Evolutionary conservation across 2,329 filamentous ascomycete species (phyloP).

Genomic region (Ophiostoma piceae): DNA sequence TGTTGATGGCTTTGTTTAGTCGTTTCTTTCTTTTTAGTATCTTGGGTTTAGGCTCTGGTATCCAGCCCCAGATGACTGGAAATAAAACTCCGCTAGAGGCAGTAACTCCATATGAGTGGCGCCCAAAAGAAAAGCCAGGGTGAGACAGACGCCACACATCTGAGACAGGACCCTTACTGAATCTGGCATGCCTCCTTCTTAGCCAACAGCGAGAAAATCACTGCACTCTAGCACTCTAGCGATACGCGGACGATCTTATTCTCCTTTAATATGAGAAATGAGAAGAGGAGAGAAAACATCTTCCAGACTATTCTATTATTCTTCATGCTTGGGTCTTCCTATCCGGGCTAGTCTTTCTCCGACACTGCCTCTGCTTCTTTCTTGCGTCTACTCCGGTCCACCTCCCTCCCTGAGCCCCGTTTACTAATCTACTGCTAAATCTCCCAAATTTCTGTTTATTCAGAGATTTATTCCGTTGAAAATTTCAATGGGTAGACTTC

Average conservation of each 20-base stretch:
- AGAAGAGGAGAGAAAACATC: not conserved
- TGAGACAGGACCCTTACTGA: constrained; percentile 8
- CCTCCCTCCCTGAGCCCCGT: not conserved
- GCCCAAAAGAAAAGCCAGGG: not conserved
- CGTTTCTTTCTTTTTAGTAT: not conserved
- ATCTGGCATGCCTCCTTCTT: not conserved
- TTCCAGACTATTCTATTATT: not conserved
- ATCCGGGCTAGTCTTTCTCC: not conserved
- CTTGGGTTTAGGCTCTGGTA: not conserved
- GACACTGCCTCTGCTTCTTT: not conserved
- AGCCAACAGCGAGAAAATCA: not conserved
- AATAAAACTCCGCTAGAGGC: not conserved
- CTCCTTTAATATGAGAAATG: not conserved
- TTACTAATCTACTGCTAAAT: not conserved
- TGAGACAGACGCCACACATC: not conserved
- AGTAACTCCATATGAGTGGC: not conserved
- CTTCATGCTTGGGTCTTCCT: not conserved
- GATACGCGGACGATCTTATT: not conserved
- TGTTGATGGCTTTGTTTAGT: not conserved
- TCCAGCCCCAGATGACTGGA: not conserved
- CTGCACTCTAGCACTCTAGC: not conserved
- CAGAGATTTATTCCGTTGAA: no score
- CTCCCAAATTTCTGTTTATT: no score
- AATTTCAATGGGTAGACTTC: not conserved
- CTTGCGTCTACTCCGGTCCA: not conserved